Evolutionary conservation across 208 protist species (phyloP).

Genomic region (Trypanosoma conorhini): DNA sequence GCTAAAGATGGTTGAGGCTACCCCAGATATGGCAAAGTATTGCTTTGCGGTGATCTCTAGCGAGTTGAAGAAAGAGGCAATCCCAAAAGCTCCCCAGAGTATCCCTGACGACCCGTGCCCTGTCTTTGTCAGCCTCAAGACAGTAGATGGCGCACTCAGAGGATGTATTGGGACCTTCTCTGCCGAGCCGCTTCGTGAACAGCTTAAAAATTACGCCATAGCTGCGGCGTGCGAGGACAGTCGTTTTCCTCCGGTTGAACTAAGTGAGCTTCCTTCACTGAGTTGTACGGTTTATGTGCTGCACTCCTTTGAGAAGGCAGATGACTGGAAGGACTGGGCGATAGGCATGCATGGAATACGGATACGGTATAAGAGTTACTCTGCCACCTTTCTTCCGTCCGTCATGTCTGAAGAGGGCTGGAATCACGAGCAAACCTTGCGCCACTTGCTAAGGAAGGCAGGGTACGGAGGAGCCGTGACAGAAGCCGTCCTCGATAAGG

Average conservation of each 20-base stretch:
- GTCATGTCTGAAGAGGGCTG: slow-evolving; percentile 77
- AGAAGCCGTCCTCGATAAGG: slow-evolving; percentile 44
- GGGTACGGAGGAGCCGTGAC: slow-evolving; percentile 62
- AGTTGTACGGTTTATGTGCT: slow-evolving; percentile 81
- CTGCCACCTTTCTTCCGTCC: slow-evolving; percentile 81
- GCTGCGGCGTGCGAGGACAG: slow-evolving; percentile 74
- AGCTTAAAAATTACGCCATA: slow-evolving; percentile 71
- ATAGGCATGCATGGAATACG: slow-evolving; percentile 83
- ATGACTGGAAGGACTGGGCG: slow-evolving; percentile 78
- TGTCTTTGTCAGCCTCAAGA: slow-evolving; percentile 81
- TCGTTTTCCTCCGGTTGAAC: slow-evolving; percentile 66
- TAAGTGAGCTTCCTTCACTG: slow-evolving; percentile 63
- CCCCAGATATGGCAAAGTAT: slow-evolving; percentile 84
- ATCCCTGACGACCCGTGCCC: slow-evolving; percentile 71
- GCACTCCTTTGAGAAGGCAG: slow-evolving; percentile 76
- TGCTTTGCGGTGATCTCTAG: slow-evolving; percentile 75
- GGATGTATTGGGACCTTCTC: slow-evolving; percentile 86
- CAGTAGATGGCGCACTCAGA: slow-evolving; percentile 55
- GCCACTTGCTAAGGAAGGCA: slow-evolving; percentile 67
- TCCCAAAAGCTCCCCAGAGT: slow-evolving; percentile 36
- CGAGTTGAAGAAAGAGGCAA: slow-evolving; percentile 36
- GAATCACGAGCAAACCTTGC: slow-evolving; percentile 66
- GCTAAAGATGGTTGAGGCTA: slow-evolving; percentile 45
- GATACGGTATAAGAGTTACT: slow-evolving; percentile 57
- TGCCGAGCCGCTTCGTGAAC: slow-evolving; percentile 58